These are phyloP conservation scores for Berberis vulgaris DNA, from an alignment of 164 flowering plant genomes.

Conservation along the genomic window DNA sequence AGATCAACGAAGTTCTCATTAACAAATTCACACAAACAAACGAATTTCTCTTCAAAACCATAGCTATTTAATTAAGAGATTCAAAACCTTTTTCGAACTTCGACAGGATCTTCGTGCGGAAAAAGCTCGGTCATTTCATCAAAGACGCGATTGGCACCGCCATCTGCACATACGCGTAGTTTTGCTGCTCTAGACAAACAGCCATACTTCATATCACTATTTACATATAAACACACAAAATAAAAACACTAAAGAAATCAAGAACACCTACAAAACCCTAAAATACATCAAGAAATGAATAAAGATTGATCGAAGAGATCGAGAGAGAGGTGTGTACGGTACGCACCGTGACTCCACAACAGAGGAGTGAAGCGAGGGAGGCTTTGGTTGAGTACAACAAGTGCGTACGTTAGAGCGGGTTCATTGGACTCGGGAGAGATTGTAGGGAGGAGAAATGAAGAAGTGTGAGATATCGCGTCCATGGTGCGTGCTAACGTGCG, in stretches of 20 bases:
- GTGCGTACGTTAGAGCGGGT: slow-evolving; percentile 45
- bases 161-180: slow-evolving; percentile 83
- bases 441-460: slow-evolving; percentile 67
- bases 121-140: slow-evolving; percentile 76
- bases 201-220: not conserved
- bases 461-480: slow-evolving; percentile 58
- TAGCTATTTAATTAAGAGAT: not conserved
- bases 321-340: not conserved
- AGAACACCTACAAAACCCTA: not conserved
- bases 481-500: slow-evolving; percentile 10
- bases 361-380: slow-evolving; percentile 83
- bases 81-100: slow-evolving; percentile 55
- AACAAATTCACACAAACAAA: not conserved
- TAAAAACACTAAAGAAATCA: not conserved
- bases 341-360: slow-evolving; percentile 74
- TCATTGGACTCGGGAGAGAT: slow-evolving; percentile 18
- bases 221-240: not conserved
- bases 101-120: slow-evolving; percentile 44
- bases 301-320: not conserved
- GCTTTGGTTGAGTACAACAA: slow-evolving; percentile 77
- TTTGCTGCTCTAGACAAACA: slow-evolving; percentile 60
- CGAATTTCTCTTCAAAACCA: not conserved
- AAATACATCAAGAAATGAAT: not conserved
- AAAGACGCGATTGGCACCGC: slow-evolving; percentile 83
- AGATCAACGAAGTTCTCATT: not conserved